phyloP scores from a whole-genome alignment of 2,329 filamentous ascomycete species.

The Colletotrichum sp. region DNA sequence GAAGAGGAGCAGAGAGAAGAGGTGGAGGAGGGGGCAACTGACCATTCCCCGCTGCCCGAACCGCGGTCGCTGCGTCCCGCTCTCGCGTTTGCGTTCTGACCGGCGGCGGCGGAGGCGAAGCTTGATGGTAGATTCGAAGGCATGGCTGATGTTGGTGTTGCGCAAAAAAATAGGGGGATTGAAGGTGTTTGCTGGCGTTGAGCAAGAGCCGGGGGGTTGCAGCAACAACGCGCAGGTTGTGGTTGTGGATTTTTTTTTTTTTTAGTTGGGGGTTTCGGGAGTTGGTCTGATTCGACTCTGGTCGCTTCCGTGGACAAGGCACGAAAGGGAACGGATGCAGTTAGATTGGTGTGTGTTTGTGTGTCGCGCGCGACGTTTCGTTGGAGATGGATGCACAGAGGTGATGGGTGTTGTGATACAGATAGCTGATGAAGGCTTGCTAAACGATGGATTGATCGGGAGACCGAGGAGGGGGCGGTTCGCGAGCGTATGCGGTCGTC shows the following conservation, averaged over 20 bases:
- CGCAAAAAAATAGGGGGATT: background rate
- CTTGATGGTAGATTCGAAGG: slow-evolving; percentile 80
- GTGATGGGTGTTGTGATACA: slow-evolving; percentile 6
- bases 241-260: background rate
- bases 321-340: slow-evolving; percentile 5
- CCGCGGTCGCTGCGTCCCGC: slow-evolving; percentile 63
- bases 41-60: slow-evolving; percentile 74
- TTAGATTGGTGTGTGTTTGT: background rate
- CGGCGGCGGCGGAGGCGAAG: slow-evolving; percentile 83
- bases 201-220: background rate
- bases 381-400: slow-evolving; percentile 12
- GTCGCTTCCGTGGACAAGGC: slow-evolving; percentile 11
- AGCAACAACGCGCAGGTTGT: slow-evolving; percentile 12
- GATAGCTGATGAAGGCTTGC: slow-evolving; percentile 23
- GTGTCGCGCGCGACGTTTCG: slow-evolving; percentile 5
- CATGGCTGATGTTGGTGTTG: slow-evolving; percentile 47
- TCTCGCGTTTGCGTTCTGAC: slow-evolving; percentile 69
- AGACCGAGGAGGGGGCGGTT: slow-evolving; percentile 10
- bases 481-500: slow-evolving; percentile 15
- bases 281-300: slow-evolving; percentile 11
- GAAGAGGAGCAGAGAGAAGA: background rate
- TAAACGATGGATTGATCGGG: slow-evolving; percentile 23
- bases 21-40: slow-evolving; percentile 40
- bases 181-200: background rate
- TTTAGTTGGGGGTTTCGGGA: background rate